Base-by-base conservation (phyloP, 345 rosid genomes). In the Durio zibethinus region DNA sequence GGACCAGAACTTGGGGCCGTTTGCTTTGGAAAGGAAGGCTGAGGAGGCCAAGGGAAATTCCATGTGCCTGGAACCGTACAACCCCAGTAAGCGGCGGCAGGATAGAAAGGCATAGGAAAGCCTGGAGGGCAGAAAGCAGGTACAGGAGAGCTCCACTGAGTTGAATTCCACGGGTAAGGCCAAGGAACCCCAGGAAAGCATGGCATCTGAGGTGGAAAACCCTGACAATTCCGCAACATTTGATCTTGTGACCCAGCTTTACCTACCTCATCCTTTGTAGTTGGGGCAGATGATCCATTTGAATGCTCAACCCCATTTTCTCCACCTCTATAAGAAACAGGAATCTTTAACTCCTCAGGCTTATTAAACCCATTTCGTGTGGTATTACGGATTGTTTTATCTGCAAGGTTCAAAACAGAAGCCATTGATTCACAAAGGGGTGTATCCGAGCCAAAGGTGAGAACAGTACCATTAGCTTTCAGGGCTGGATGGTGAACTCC, bases 401-500 rank as follows among this genome's bases (percentile, higher is more conserved):
- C 97, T 7, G 86, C 94, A 82, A 93, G 82, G 80, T 90, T 90
- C 85, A 94, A 75, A 65, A 85, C 89, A 0, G 97, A 89, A 75
- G 91, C 95, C 94, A 93, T 87, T 20, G 98, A 91, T 65, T 94
- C 97, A 77, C 93, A 91, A 14, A 94, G 86, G 10, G 89, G 95
- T 4, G 89, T 47, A 50, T 94, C 95, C 4, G 93, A 84, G 76
- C 95, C 92, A 80, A 94, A 93, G 54, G 92, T 87, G 54, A 93
- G 94, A 21, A 94, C 88, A 1, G 89, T 84, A 48, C 92, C 94
- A 72, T 88, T 91, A 69, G 85, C 76, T 76, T 84, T 84, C 53
- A 88, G 21, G 1, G 84, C 75, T 3, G 91, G 85, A 86, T 88
- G 90, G 75, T 87, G 92, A 69, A 82, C 48, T 56, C 92, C 91